Base-by-base conservation (phyloP, 2,329 filamentous ascomycete genomes). In the Clathrospora elynae region DNA sequence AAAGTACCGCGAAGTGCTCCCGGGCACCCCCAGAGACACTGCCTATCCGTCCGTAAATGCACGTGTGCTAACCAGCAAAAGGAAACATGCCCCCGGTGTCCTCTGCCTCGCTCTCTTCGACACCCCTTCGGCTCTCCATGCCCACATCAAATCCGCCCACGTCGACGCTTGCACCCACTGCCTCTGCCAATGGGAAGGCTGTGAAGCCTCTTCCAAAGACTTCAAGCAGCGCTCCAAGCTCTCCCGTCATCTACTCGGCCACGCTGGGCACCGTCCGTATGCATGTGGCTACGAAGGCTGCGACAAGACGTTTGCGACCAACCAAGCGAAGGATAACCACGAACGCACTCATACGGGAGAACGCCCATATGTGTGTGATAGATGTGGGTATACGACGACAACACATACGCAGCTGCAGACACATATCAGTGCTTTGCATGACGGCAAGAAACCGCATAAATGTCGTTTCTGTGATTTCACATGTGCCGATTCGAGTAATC, bases 141-240 rank as follows among this genome's bases (percentile, higher is more conserved):
- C 63, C 22, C 67, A 71, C 49, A 62, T 69, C 42, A 69, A 70
- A 35, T 54, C 56, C 7, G 47, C 55, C 0, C 67, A 71, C 34
- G 64, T 69, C 12, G 63, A 68, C 49, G 64, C 61, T 38, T 70
- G 64, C 42, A 55, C 57, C 1, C 53, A 54, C 20, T 70, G 64
- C 45, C 55, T 64, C 50, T 71, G 67, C 34, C 66, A 65, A 37
- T 71, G 68, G 68, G 59, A 65, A 38, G 51, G 49, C 10, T 71
- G 68, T 33, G 63, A 70, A 22, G 56, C 59, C 4, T 55, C 49
- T 0, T 43, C 55, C 6, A 71, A 68, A 42, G 68, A 71, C 43
- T 71, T 70, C 50, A 71, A 71, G 43, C 68, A 71, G 43, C 65
- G 68, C 12, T 68, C 64, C 5, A 71, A 71, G 49, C 57, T 71